Evolutionary conservation across 768 basidiomycete species (phyloP).

Genomic region (Infundibulicybe gibba): DNA sequence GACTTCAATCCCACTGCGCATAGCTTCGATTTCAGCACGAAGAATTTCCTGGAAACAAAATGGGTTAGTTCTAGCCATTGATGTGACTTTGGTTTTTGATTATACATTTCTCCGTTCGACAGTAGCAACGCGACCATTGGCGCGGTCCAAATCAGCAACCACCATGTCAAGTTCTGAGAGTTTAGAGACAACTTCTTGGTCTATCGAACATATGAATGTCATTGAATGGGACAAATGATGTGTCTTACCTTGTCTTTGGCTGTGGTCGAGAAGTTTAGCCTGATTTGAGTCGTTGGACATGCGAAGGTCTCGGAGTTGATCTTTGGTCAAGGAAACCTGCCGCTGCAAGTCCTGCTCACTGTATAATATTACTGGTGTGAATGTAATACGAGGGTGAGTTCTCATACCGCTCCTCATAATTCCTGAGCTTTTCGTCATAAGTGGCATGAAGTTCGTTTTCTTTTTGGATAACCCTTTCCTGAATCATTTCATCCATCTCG

Average conservation of each 20-base stretch:
- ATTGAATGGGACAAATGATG: neutral
- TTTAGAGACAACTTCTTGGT: slow-evolving; percentile 89
- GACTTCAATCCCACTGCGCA: slow-evolving; percentile 73
- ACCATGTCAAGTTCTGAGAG: slow-evolving; percentile 95
- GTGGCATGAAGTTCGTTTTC: slow-evolving; percentile 96
- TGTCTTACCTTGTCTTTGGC: slow-evolving; percentile 78
- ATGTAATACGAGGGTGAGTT: neutral
- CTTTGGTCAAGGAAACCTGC: slow-evolving; percentile 85
- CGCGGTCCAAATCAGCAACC: slow-evolving; percentile 88
- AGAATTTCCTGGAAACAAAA: slow-evolving; percentile 75
- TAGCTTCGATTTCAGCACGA: slow-evolving; percentile 90
- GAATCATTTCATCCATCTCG: slow-evolving; percentile 93
- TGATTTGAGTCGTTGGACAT: slow-evolving; percentile 90
- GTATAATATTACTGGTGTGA: slow-evolving; percentile 4
- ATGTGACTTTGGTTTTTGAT: slow-evolving; percentile 4
- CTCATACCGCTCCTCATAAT: slow-evolving; percentile 90
- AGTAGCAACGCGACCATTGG: slow-evolving; percentile 89
- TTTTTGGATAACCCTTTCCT: slow-evolving; percentile 86
- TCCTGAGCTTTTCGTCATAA: slow-evolving; percentile 93
- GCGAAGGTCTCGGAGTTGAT: slow-evolving; percentile 87
- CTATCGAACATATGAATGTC: slow-evolving; percentile 29
- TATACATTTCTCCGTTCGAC: slow-evolving; percentile 91
- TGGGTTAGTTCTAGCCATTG: neutral
- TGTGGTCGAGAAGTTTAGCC: slow-evolving; percentile 88
- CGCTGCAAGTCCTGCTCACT: slow-evolving; percentile 93